A percentile compares a stretch with the other conserved stretches of the same genome.
Conservation (phyloP, 1,139 yeast species). For the Taphrina betulina region DNA sequence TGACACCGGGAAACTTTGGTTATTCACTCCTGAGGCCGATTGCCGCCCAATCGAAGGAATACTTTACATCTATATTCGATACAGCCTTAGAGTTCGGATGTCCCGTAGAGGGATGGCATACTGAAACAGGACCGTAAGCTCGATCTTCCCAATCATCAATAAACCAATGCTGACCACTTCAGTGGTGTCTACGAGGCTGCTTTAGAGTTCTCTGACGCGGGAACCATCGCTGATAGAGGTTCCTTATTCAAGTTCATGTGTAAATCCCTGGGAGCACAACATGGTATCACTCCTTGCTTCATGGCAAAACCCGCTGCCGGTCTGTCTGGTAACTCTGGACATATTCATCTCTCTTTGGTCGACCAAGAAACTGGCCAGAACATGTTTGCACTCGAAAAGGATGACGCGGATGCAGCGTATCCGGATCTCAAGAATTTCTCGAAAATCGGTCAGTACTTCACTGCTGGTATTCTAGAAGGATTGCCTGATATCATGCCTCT, state of each 20-base stretch:
- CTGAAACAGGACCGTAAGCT: constrained; percentile 45
- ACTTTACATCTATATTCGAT: constrained; percentile 42
- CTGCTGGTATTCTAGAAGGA: constrained; percentile 46
- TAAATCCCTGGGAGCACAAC: constrained; percentile 43
- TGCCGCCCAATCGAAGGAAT: constrained; percentile 41
- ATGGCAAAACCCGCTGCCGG: constrained; percentile 47
- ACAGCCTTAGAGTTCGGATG: constrained; percentile 40
- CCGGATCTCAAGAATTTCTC: constrained; percentile 42
- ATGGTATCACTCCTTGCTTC: constrained; percentile 45
- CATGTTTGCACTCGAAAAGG: constrained; percentile 42
- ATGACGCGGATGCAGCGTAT: constrained; percentile 42
- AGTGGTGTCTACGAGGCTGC: constrained; percentile 47
- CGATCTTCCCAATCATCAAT: background rate
- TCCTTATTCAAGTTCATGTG: constrained; percentile 44
- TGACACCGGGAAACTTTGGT: constrained; percentile 44
- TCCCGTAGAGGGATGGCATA: constrained; percentile 46
- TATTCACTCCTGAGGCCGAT: constrained; percentile 45
- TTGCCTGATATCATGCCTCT: constrained; percentile 46
- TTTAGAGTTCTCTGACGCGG: constrained; percentile 43
- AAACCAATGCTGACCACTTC: background rate
- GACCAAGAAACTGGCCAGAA: constrained; percentile 41
- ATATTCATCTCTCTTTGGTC: constrained; percentile 44
- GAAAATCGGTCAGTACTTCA: constrained; percentile 44
- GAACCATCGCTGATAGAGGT: constrained; percentile 44
- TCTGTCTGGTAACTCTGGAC: constrained; percentile 48